A percentile compares a stretch with the other conserved stretches of the same genome.
Evolutionary conservation across 371 early-diverging fungal genomes (phyloP).

Genomic region (Mucor irregularis): DNA sequence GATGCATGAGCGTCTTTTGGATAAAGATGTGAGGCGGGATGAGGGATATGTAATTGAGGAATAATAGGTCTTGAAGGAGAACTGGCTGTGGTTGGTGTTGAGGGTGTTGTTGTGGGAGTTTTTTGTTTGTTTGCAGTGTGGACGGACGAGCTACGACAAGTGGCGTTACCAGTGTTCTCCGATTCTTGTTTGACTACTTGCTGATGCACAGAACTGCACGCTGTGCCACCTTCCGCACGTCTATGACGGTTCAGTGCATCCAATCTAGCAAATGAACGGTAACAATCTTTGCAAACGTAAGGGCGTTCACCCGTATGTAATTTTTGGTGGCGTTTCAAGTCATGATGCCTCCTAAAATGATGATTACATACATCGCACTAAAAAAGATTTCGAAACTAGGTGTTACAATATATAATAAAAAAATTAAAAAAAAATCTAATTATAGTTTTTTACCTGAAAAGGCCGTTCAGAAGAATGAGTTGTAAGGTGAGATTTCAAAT

Average conservation of each 20-base stretch:
- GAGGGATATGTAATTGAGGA: slow-evolving; percentile 29
- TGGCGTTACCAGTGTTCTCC: slow-evolving; percentile 11
- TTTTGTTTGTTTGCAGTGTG: not conserved
- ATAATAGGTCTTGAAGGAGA: slow-evolving; percentile 20
- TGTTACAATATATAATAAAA: slow-evolving; percentile 1
- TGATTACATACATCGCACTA: slow-evolving; percentile 50
- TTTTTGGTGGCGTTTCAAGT: slow-evolving; percentile 75
- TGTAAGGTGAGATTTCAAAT: slow-evolving; percentile 46
- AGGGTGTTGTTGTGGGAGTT: not conserved
- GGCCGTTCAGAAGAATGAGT: slow-evolving; percentile 44
- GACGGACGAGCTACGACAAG: slow-evolving; percentile 4
- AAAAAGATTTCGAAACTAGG: slow-evolving; percentile 1
- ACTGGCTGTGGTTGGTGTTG: not conserved
- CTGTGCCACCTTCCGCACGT: slow-evolving; percentile 60
- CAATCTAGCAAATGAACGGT: slow-evolving; percentile 71
- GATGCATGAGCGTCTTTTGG: slow-evolving; percentile 16
- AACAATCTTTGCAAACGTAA: slow-evolving; percentile 43
- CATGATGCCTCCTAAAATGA: slow-evolving; percentile 74
- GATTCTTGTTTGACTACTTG: slow-evolving; percentile 15
- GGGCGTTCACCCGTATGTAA: slow-evolving; percentile 80
- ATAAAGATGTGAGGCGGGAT: slow-evolving; percentile 25
- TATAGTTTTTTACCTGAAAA: slow-evolving; percentile 32
- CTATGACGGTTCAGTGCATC: slow-evolving; percentile 80
- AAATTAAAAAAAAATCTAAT: slow-evolving; percentile 2
- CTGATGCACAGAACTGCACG: slow-evolving; percentile 34